phyloP scores from a whole-genome alignment of 805 yeast species.

The Candida nitratophila region DNA sequence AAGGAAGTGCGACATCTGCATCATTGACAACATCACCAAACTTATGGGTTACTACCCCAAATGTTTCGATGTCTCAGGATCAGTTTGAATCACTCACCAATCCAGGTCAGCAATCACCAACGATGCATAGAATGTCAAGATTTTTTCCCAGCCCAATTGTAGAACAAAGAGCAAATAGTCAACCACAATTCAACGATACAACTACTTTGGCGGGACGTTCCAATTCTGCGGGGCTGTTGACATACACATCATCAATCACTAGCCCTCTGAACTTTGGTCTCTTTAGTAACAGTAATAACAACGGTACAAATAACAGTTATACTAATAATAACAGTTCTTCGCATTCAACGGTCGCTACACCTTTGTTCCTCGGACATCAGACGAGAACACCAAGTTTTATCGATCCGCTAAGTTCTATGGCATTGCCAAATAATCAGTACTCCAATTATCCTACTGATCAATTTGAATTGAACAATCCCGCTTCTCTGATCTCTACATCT shows the following conservation, averaged over 20 bases:
- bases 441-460: background rate
- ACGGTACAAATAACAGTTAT: background rate
- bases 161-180: constrained; percentile 10
- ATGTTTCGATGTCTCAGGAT: constrained; percentile 5
- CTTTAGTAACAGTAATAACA: background rate
- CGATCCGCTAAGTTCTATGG: background rate
- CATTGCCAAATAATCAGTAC: background rate
- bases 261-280: constrained; percentile 15
- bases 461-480: background rate
- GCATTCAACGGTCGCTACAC: background rate
- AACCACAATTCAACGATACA: constrained; percentile 2
- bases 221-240: constrained; percentile 12
- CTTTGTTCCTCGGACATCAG: background rate
- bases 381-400: background rate
- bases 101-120: constrained; percentile 12
- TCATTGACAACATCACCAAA: constrained; percentile 13
- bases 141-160: constrained; percentile 28
- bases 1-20: background rate
- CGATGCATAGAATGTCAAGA: constrained; percentile 21
- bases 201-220: constrained; percentile 7
- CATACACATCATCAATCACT: constrained; percentile 1
- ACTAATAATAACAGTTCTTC: background rate
- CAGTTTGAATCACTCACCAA: constrained; percentile 1
- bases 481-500: no score
- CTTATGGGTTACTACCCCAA: constrained; percentile 17